These are phyloP conservation scores for Syncephalis plumigaleata DNA, from an alignment of 371 early-diverging fungal species.

Conservation along the genomic window DNA sequence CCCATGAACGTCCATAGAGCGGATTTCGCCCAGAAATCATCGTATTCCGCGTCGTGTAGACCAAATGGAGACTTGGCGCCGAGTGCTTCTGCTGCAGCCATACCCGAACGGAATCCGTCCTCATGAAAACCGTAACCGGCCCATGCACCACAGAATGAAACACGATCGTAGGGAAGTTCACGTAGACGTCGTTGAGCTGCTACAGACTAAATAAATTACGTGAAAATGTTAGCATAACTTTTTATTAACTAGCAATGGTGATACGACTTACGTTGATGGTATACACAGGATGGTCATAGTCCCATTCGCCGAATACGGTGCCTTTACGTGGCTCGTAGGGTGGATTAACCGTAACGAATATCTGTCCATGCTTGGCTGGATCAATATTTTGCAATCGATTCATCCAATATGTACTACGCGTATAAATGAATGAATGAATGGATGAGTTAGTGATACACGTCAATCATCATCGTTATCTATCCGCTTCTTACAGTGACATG, in stretches of 20 bases:
- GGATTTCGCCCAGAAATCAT: no score
- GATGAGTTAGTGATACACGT: not conserved
- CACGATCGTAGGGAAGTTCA: slow-evolving; percentile 8
- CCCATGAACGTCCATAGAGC: no score
- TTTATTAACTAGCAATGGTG: no score
- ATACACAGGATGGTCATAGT: slow-evolving; percentile 31
- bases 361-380: slow-evolving; percentile 17
- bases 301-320: slow-evolving; percentile 16
- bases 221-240: no score
- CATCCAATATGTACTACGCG: slow-evolving; percentile 44
- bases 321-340: slow-evolving; percentile 17
- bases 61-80: slow-evolving; percentile 34
- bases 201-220: slow-evolving; percentile 1
- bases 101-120: slow-evolving; percentile 34
- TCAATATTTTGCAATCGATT: slow-evolving; percentile 31
- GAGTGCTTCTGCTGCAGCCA: slow-evolving; percentile 23
- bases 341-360: slow-evolving; percentile 41
- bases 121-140: slow-evolving; percentile 46
- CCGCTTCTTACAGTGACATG: slow-evolving; percentile 6
- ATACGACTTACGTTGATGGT: slow-evolving; percentile 1
- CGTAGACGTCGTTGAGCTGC: slow-evolving; percentile 7
- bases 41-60: slow-evolving; percentile 6
- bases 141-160: slow-evolving; percentile 36
- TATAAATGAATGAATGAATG: not conserved
- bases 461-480: not conserved